A percentile compares a stretch with the other conserved stretches of the same genome.
Evolutionary conservation across 495 filamentous ascomycete genomes (phyloP).

Genomic region (Baudoinia panamericana): DNA sequence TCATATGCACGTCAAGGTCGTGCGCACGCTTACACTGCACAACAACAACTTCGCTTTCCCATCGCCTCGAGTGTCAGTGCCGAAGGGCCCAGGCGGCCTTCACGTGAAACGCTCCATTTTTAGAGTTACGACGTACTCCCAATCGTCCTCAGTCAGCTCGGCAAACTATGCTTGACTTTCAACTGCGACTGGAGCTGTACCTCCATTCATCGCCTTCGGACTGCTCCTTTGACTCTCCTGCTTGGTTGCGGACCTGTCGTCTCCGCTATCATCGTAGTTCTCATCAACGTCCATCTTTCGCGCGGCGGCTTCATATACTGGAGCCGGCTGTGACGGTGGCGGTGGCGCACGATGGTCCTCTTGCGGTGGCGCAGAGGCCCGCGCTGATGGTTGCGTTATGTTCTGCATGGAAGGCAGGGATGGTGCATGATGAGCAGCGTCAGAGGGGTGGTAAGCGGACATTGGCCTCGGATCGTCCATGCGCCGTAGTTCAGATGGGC

Average conservation of each 20-base stretch:
- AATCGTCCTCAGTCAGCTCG: too few relatives aligned
- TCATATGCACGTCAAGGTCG: too few relatives aligned
- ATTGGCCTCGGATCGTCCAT: conserved; percentile 43
- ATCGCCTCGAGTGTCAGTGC: too few relatives aligned
- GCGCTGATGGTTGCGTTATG: conserved; percentile 47
- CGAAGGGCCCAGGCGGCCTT: too few relatives aligned
- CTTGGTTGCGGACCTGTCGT: conserved; percentile 57
- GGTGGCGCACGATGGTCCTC: conserved; percentile 36
- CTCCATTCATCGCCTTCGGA: conserved; percentile 25
- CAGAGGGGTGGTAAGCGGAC: conserved; percentile 76
- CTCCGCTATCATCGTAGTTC: conserved; percentile 79
- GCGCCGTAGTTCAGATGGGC: conserved; percentile 62
- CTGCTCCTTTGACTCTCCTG: conserved; percentile 34
- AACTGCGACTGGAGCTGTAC: conserved; percentile 21
- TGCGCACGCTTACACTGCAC: too few relatives aligned
- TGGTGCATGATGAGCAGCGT: conserved; percentile 76
- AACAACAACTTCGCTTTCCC: too few relatives aligned
- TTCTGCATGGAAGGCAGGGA: conserved; percentile 57
- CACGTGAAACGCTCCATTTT: too few relatives aligned
- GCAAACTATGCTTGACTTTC: conserved; percentile 6
- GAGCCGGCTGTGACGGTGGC: conserved; percentile 36
- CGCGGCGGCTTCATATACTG: conserved; percentile 61
- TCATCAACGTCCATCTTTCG: conserved; percentile 97
- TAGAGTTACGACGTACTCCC: too few relatives aligned
- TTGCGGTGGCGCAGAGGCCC: conserved; percentile 37